These are phyloP conservation scores for Pelargonium cotyledonis DNA, from an alignment of 441 rosid genomes.

Conservation along the genomic window DNA sequence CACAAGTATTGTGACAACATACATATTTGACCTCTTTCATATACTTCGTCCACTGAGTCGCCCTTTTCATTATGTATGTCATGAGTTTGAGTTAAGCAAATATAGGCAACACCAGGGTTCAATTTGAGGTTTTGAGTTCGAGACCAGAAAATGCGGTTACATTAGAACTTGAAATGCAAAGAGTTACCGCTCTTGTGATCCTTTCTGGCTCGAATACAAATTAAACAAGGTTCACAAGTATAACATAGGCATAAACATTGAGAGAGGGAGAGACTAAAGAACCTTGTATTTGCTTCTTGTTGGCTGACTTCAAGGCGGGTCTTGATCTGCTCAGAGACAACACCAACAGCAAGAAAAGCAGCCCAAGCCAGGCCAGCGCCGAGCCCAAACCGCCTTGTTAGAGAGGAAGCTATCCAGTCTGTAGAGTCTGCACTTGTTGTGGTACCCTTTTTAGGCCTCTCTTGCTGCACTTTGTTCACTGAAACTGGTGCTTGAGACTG, in stretches of 20 bases:
- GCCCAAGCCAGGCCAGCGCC: conserved; percentile 82
- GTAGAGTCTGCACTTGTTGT: conserved; percentile 44
- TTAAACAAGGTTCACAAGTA: too few relatives aligned
- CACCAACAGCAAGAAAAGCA: conserved; percentile 55
- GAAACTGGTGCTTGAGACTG: conserved; percentile 27
- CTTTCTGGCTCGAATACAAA: too few relatives aligned
- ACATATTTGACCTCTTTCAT: too few relatives aligned
- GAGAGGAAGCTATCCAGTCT: conserved; percentile 68
- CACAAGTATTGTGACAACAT: too few relatives aligned
- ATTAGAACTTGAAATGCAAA: too few relatives aligned
- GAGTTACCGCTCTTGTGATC: not conserved
- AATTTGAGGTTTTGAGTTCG: too few relatives aligned
- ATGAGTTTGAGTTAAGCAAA: too few relatives aligned
- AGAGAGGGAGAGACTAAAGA: not conserved
- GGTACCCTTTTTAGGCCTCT: conserved; percentile 24
- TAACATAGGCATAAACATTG: too few relatives aligned
- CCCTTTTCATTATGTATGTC: too few relatives aligned
- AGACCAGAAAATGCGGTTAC: too few relatives aligned
- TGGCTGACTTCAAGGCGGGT: conserved; percentile 57
- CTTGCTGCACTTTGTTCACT: conserved; percentile 23
- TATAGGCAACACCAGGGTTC: too few relatives aligned
- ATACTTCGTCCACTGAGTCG: too few relatives aligned
- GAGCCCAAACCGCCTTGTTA: conserved; percentile 75
- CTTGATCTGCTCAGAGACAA: conserved; percentile 66
- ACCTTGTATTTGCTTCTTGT: conserved; percentile 66